Evolutionary conservation across 257 asterid genomes (phyloP), one percentile per base, ranked within the genome.

Genomic region (Gentiana macrophylla): DNA sequence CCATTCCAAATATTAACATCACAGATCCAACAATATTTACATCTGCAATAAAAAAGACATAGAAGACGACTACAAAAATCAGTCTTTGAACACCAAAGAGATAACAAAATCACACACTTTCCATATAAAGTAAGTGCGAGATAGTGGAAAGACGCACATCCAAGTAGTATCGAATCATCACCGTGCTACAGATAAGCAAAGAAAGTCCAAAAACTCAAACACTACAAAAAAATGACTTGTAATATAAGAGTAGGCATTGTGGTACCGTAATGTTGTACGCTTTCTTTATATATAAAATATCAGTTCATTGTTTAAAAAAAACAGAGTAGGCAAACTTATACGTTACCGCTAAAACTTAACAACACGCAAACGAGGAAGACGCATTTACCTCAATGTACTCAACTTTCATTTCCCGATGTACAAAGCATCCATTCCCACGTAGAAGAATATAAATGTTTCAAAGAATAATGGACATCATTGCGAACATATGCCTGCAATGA

Each of bases 121-220:
- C 24, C 24, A 24, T 24, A 24, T 24, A 24, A 24, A 24, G 24
- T 24, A 45, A 91, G 61, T 35, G 74, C 86, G n/a, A 43, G 95
- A 84, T 46, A 91, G 85, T 15, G 95, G 92, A 74, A 83, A 91
- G 72, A 91, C 94, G 89, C 96, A 68, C 98, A 96, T 6, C 95
- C 96, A 37, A 84, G 75, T 64, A 88, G 41, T 62, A 83, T 72
- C 61, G 74, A 54, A 83, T 49, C 79, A 84, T 68, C 63, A 79
- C 75, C 7, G 72, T 76, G 49, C 80, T 44, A 68, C 79, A 87
- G 55, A 83, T 60, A 13, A 81, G 82, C 52, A n/a, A n/a, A 82
- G 56, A 86, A 65, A 55, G 73, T 70, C 79, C 81, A 56, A 61
- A 54, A 46, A 46, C 98, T 91, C 79, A n/a, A 74, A 62, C 35